Percentiles rank a stretch among this genome's conserved stretches.
Evolutionary conservation across 805 yeast species (phyloP).

Genomic region (Teunomyces barrocoloradensis): DNA sequence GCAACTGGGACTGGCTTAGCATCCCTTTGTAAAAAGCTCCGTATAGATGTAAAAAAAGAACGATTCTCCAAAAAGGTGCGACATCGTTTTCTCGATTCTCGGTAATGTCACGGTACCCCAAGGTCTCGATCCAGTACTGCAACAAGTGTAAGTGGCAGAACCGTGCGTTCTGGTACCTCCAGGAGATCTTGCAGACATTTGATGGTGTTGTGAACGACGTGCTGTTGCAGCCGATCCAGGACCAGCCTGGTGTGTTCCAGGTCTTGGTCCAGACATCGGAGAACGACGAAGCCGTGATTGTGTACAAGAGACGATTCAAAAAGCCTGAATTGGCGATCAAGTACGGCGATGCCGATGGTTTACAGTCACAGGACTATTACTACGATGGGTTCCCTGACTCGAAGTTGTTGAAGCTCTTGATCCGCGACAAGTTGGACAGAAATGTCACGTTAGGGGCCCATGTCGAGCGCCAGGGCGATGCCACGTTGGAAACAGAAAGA

Average conservation of each 20-base stretch:
- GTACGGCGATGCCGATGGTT: conserved; percentile 14
- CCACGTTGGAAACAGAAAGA: neutral
- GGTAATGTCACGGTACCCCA: conserved; percentile 42
- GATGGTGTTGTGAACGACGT: conserved; percentile 48
- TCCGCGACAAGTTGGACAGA: conserved; percentile 52
- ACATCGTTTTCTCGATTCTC: too few relatives aligned
- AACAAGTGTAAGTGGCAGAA: conserved; percentile 86
- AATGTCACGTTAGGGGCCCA: neutral
- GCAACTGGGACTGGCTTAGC: conserved; percentile 48
- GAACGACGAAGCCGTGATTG: conserved; percentile 17
- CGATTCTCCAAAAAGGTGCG: neutral
- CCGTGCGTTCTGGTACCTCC: conserved; percentile 84
- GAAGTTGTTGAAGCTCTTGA: conserved; percentile 66
- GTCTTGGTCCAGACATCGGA: conserved; percentile 5
- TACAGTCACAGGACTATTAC: conserved; percentile 26
- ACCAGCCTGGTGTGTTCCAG: conserved; percentile 22
- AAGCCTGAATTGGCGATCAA: conserved; percentile 23
- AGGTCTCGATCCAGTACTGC: conserved; percentile 70
- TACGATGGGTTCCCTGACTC: conserved; percentile 86
- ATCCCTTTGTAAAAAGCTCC: conserved; percentile 13
- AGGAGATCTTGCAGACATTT: conserved; percentile 83
- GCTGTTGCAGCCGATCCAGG: conserved; percentile 21
- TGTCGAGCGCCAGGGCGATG: neutral
- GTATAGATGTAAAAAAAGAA: neutral
- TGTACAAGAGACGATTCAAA: conserved; percentile 58